Base-by-base conservation (phyloP, 139 green algal species). In the Asterochloris erici region DNA sequence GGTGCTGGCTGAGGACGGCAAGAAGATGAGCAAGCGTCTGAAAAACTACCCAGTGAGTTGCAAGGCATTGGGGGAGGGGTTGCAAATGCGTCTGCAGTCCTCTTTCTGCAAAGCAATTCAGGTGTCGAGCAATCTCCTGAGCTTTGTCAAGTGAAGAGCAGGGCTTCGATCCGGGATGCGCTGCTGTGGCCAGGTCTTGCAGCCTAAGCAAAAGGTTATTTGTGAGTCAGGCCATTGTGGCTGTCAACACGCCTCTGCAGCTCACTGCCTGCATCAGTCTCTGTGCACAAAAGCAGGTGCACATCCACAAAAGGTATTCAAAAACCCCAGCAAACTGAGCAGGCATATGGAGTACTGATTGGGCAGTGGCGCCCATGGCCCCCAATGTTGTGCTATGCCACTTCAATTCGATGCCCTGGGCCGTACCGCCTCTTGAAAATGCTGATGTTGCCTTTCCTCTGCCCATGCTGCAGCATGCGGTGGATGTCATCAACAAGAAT, bases 1-100 rank as follows among this genome's bases (percentile, higher is more conserved):
- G 61, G 97, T 99, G 87, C 93, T 99, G 71, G 97, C 97, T 14
- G 86, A 91, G 14, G 96, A 99, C 85, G 97, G 97, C 79, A 99
- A 98, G 93, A 99, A 99, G 90, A 99, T 99, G 97, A 97, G 90
- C 91, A 99, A 99, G 89, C 87, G 97, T 19, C 91, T 99, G 68
- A 96, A 98, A 81, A 99, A 99, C 91, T 99, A 99, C 91, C 97
- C 97, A 54, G 95, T 96, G 75, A 63, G 88, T 54, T 29, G 16
- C 38, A 54, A 28, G 9, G 38, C 27, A 10, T 71, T 6, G 2
- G 28, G n/a, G 17, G 73, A 78, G 73, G 19, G 1, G 10, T 54
- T 54, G 38, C 38, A 54, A 54, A 54, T 6, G 38, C 9, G 9
- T 14, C 23, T 11, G 21, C 70, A 12, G 14, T 14, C 13, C 10